Conservation (phyloP, 169 alveolate genomes). For the Cystoisospora suis region DNA sequence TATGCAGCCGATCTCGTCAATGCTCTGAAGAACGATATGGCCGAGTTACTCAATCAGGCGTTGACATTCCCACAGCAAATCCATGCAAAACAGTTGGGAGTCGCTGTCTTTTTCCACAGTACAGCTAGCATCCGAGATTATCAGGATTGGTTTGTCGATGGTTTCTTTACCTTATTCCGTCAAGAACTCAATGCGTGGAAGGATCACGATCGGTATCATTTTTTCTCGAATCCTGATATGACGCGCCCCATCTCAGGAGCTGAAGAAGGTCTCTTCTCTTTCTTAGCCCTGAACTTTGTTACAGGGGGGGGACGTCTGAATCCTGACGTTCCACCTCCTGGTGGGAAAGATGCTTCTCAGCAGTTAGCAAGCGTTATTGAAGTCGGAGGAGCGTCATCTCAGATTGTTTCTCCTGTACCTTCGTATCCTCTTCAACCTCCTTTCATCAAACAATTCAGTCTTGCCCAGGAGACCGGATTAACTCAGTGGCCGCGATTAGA, state of each 20-base stretch:
- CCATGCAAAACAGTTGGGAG: constrained; percentile 9
- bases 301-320: background rate
- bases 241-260: constrained; percentile 38
- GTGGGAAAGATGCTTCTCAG: background rate
- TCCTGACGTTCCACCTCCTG: background rate
- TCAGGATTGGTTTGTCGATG: constrained; percentile 41
- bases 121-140: constrained; percentile 37
- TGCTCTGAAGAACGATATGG: background rate
- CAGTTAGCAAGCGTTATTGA: constrained; percentile 9
- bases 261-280: constrained; percentile 32
- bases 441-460: background rate
- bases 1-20: background rate
- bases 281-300: constrained; percentile 4
- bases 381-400: constrained; percentile 48
- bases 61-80: background rate
- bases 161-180: background rate
- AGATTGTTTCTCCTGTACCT: constrained; percentile 48
- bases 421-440: too few species aligned
- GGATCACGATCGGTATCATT: background rate
- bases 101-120: constrained; percentile 41
- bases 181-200: background rate
- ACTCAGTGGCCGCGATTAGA: background rate
- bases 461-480: background rate
- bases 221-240: constrained; percentile 27
- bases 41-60: background rate